Conservation (phyloP, 176 grass and related monocot species). For the Microstegium vimineum region DNA sequence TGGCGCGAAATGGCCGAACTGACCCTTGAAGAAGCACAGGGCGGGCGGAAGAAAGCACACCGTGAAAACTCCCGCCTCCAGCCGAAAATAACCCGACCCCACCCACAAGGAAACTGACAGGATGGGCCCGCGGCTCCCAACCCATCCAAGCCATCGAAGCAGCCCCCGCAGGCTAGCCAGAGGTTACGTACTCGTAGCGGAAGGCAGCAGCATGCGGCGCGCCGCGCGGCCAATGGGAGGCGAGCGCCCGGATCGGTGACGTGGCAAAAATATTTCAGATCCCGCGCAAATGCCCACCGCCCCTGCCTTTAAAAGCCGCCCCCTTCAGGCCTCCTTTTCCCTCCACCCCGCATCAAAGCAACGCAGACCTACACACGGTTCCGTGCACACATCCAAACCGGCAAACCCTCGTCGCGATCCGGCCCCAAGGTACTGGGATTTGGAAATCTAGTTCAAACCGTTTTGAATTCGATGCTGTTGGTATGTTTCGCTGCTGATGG, state of each 20-base stretch:
- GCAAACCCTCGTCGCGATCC: slow-evolving; percentile 19
- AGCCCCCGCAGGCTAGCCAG: not conserved
- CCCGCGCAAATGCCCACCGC: slow-evolving; percentile 52
- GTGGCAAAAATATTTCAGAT: slow-evolving; percentile 38
- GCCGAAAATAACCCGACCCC: not conserved
- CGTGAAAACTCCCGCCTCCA: not conserved
- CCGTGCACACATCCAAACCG: not conserved
- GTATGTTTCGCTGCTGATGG: slow-evolving; percentile 1
- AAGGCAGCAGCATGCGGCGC: not conserved
- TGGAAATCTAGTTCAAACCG: not conserved
- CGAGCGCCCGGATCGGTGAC: slow-evolving; percentile 54
- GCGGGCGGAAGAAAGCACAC: slow-evolving; percentile 6
- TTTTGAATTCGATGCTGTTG: not conserved
- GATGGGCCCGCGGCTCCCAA: not conserved
- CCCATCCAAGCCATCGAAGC: not conserved
- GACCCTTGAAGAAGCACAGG: slow-evolving; percentile 22
- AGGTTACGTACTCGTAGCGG: not conserved
- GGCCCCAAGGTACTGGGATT: slow-evolving; percentile 20
- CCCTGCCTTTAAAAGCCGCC: slow-evolving; percentile 42
- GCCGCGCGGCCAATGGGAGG: slow-evolving; percentile 30
- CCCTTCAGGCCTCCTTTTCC: not conserved
- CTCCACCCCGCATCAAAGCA: slow-evolving; percentile 18
- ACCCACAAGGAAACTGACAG: not conserved
- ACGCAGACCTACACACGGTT: not conserved
- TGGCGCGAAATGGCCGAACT: slow-evolving; percentile 5